Evolutionary conservation across 495 filamentous ascomycete genomes (phyloP).

Genomic region (Geopyxis carbonaria): DNA sequence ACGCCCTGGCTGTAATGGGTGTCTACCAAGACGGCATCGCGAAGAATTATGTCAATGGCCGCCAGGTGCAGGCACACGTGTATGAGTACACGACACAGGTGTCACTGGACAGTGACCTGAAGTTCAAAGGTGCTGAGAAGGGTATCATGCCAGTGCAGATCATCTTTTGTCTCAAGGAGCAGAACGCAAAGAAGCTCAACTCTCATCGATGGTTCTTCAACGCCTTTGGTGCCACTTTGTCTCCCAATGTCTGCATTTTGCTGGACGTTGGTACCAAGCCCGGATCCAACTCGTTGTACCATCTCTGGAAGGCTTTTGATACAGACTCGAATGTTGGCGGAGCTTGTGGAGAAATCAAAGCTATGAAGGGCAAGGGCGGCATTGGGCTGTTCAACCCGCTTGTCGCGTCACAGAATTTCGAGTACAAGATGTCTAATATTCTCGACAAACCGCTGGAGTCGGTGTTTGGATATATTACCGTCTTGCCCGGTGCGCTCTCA

Average conservation of each 20-base stretch:
- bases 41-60: slow-evolving; percentile 81
- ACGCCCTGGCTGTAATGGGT: slow-evolving; percentile 91
- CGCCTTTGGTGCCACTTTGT: slow-evolving; percentile 81
- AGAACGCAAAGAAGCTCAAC: slow-evolving; percentile 95
- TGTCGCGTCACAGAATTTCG: slow-evolving; percentile 94
- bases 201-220: slow-evolving; percentile 99
- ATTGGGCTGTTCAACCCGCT: slow-evolving; percentile 80
- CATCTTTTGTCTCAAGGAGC: slow-evolving; percentile 96
- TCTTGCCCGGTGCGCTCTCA: slow-evolving; percentile 81
- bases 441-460: slow-evolving; percentile 93
- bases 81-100: slow-evolving; percentile 99
- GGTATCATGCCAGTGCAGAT: slow-evolving; percentile 98
- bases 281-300: slow-evolving; percentile 72
- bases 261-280: slow-evolving; percentile 92
- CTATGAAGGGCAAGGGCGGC: slow-evolving; percentile 74
- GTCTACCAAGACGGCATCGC: slow-evolving; percentile 99
- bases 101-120: slow-evolving; percentile 80
- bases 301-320: slow-evolving; percentile 98
- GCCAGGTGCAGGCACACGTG: slow-evolving; percentile 58
- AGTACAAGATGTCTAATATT: slow-evolving; percentile 99
- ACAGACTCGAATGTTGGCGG: slow-evolving; percentile 92
- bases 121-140: slow-evolving; percentile 98
- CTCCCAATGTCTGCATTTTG: slow-evolving; percentile 90
- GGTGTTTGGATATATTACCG: slow-evolving; percentile 96
- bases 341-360: slow-evolving; percentile 92